phyloP scores from a whole-genome alignment of 352 stramenopile species.

The Globisporangium paroecandrum region DNA sequence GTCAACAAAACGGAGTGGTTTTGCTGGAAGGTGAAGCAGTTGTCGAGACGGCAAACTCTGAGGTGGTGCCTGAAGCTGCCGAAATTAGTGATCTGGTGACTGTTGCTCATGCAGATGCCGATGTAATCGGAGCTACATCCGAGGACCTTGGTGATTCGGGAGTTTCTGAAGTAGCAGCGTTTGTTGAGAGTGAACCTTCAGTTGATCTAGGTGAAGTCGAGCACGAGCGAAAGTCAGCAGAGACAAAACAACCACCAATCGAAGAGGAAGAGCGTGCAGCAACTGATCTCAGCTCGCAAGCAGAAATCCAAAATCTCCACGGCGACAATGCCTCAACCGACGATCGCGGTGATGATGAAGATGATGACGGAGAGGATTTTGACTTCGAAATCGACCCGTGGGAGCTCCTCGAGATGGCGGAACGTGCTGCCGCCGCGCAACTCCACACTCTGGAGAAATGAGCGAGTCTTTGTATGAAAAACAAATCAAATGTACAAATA shows the following conservation, averaged over 20 bases:
- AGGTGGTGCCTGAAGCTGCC: neutral
- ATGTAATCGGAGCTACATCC: neutral
- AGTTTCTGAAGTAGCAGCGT: neutral
- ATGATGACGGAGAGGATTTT: constrained; percentile 10
- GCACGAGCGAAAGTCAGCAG: neutral
- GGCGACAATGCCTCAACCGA: no score
- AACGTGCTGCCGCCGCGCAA: constrained; percentile 6
- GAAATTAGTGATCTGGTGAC: neutral
- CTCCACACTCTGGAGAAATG: constrained; percentile 1
- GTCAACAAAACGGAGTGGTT: no score
- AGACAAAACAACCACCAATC: neutral
- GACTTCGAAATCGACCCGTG: constrained; percentile 12
- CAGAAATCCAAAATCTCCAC: neutral
- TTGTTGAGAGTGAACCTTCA: neutral
- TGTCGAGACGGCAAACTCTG: neutral
- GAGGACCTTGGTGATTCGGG: neutral
- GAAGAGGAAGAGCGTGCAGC: neutral
- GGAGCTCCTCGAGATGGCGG: constrained; percentile 16
- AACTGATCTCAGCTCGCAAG: neutral
- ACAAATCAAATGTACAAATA: constrained; percentile 7
- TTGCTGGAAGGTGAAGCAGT: neutral
- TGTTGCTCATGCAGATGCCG: neutral
- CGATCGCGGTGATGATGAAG: neutral
- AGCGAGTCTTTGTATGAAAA: neutral
- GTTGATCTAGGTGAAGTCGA: neutral